Conservation (phyloP, 2,329 filamentous ascomycete genomes). For the Penicillium sp. region DNA sequence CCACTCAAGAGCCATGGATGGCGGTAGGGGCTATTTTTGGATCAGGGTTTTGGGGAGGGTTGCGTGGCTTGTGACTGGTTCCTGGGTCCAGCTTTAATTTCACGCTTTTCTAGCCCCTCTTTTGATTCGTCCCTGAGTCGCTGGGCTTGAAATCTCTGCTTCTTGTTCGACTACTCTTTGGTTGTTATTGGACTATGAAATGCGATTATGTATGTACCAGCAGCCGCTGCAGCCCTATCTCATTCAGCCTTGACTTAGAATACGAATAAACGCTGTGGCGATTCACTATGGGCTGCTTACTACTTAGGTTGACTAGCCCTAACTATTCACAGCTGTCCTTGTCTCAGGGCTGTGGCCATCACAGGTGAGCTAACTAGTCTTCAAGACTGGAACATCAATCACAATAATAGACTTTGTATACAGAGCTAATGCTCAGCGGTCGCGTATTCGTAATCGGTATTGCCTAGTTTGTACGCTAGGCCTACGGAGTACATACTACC, state of each 20-base stretch:
- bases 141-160: slow-evolving; percentile 22
- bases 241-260: neutral
- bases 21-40: slow-evolving; percentile 18
- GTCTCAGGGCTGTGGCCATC: neutral
- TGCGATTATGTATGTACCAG: neutral
- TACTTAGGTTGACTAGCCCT: no score
- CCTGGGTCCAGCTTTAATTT: slow-evolving; percentile 1
- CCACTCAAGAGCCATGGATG: slow-evolving; percentile 4
- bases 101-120: neutral
- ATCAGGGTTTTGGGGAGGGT: slow-evolving; percentile 10
- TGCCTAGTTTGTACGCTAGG: neutral
- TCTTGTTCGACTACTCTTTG: neutral
- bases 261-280: no score
- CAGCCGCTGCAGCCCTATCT: neutral
- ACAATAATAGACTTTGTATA: neutral
- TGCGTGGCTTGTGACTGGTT: slow-evolving; percentile 10
- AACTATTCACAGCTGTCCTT: neutral
- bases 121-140: slow-evolving; percentile 10
- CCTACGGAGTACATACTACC: neutral
- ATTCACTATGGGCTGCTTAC: neutral
- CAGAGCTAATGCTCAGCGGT: no score
- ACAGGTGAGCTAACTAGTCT: neutral
- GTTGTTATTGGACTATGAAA: neutral
- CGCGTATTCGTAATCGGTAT: neutral
- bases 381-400: neutral